A percentile compares a stretch with the other conserved stretches of the same genome.
Conservation (phyloP, 108 stramenopile species). For the Cyclotella distinguenda region DNA sequence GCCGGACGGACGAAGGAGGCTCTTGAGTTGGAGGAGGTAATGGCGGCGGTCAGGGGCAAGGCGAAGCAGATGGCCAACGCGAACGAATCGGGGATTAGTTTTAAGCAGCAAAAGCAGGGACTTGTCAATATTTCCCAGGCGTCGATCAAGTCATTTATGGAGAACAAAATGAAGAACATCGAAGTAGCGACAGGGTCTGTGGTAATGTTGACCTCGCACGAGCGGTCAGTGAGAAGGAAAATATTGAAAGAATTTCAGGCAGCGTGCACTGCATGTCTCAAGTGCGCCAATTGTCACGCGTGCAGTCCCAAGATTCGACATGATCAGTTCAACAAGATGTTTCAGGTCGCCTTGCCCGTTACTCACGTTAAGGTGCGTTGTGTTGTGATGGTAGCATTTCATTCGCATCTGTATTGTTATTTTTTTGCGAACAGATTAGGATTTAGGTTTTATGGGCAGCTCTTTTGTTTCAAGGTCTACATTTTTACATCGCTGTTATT, state of each 20-base stretch:
- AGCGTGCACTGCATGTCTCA: constrained; percentile 49
- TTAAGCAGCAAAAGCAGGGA: constrained; percentile 4
- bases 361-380: constrained; percentile 16
- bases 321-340: constrained; percentile 95
- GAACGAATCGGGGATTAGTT: constrained; percentile 12
- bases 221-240: constrained; percentile 58
- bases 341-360: constrained; percentile 61
- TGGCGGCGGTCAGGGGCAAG: constrained; percentile 36
- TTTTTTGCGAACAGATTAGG: no score
- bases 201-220: constrained; percentile 52
- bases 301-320: constrained; percentile 87
- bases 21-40: constrained; percentile 63
- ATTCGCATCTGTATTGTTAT: no score
- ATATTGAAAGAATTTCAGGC: constrained; percentile 77
- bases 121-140: background rate
- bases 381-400: no score
- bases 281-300: constrained; percentile 91
- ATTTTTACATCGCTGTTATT: background rate
- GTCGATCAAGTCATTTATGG: background rate
- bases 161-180: background rate
- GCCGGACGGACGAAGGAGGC: constrained; percentile 54
- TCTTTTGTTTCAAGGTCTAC: no score
- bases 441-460: no score
- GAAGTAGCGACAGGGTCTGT: background rate
- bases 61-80: constrained; percentile 8